Evolutionary conservation across 345 rosid genomes (phyloP).

Genomic region (Iberis pinnata): DNA sequence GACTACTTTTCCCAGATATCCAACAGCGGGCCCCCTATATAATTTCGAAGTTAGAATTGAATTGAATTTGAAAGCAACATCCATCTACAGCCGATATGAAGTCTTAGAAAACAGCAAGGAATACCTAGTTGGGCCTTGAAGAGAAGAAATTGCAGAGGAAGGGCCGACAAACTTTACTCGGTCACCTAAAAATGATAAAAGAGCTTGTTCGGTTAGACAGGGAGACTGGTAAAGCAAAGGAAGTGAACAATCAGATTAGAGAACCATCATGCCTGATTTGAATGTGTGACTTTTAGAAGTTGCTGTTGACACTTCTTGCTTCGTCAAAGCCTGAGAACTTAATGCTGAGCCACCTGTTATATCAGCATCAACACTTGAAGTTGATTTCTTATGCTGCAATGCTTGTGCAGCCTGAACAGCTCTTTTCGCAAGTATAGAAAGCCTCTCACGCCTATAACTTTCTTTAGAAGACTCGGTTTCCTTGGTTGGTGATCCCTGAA

Average conservation of each 20-base stretch:
- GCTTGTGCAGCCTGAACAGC: conserved; percentile 52
- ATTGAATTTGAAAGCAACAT: background rate
- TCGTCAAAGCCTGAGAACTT: conserved; percentile 66
- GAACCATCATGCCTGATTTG: conserved; percentile 54
- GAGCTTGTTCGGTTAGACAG: conserved; percentile 13
- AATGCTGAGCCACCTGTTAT: conserved; percentile 76
- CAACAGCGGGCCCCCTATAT: conserved; percentile 57
- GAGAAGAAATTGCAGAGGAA: conserved; percentile 44
- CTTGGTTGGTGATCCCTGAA: conserved; percentile 61
- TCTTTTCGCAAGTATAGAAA: conserved; percentile 51
- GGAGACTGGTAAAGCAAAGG: conserved; percentile 17
- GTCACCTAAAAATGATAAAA: conserved; percentile 62
- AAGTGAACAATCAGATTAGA: conserved; percentile 4
- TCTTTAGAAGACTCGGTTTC: conserved; percentile 69
- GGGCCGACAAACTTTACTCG: conserved; percentile 68
- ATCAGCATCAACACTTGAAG: conserved; percentile 93
- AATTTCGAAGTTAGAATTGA: conserved; percentile 3
- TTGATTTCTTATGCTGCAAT: conserved; percentile 66
- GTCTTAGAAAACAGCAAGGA: background rate
- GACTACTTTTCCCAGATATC: too few relatives aligned
- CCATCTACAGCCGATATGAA: background rate
- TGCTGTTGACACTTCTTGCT: conserved; percentile 90
- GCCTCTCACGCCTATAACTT: conserved; percentile 61
- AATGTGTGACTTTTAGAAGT: conserved; percentile 75
- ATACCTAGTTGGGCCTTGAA: conserved; percentile 52